phyloP scores from a whole-genome alignment of 2,329 filamentous ascomycete genomes.

The Cryphonectria japonica region DNA sequence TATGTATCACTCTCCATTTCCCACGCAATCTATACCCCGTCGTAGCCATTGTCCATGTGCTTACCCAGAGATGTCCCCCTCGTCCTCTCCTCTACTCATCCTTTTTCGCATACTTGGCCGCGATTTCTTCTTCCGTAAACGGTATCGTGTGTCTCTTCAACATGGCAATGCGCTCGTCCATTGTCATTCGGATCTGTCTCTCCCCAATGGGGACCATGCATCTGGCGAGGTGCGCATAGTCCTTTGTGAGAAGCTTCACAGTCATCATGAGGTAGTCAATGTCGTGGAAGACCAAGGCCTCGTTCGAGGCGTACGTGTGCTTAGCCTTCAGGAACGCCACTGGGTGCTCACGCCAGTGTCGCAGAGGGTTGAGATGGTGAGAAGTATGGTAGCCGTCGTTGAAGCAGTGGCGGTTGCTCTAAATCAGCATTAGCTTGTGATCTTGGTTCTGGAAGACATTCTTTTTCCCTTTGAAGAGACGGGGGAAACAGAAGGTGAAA shows the following conservation, averaged over 20 bases:
- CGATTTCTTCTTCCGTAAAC: constrained; percentile 69
- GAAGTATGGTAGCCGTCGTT: constrained; percentile 85
- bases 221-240: constrained; percentile 70
- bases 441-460: too few relatives aligned
- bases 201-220: constrained; percentile 75
- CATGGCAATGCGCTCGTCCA: constrained; percentile 66
- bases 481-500: too few relatives aligned
- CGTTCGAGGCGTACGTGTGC: constrained; percentile 65
- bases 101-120: constrained; percentile 52
- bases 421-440: neutral
- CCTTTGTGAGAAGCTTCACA: constrained; percentile 67
- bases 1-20: neutral
- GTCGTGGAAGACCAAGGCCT: constrained; percentile 77
- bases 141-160: constrained; percentile 65
- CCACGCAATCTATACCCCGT: neutral
- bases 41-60: neutral
- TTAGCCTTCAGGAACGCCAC: constrained; percentile 73
- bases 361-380: constrained; percentile 76
- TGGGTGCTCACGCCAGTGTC: constrained; percentile 83
- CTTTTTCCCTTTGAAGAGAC: too few relatives aligned
- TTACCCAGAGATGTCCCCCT: neutral
- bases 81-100: constrained; percentile 4
- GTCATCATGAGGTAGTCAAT: constrained; percentile 83
- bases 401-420: constrained; percentile 83
- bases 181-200: constrained; percentile 65